Conservation (phyloP, 2,329 filamentous ascomycete species). For the Monilinia fructigena region DNA sequence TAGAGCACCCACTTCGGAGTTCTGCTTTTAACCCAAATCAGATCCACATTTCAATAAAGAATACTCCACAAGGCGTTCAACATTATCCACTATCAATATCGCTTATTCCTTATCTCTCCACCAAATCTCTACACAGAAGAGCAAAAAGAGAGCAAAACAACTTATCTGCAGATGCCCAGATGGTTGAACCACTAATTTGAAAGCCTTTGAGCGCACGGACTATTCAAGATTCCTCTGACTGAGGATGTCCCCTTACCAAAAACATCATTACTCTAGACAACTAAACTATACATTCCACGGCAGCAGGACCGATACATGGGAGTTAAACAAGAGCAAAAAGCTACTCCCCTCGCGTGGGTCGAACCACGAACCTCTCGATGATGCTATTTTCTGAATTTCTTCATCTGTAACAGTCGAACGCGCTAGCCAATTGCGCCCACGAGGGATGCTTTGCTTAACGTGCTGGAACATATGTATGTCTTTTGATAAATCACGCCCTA, state of each 20-base stretch:
- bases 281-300: background rate
- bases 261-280: background rate
- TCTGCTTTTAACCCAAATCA: constrained; percentile 6
- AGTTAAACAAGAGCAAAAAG: background rate
- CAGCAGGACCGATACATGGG: background rate
- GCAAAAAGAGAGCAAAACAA: background rate
- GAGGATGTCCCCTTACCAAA: background rate
- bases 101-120: background rate
- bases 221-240: background rate
- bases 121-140: background rate
- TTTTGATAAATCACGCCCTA: no score
- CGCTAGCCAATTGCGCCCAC: constrained; percentile 25
- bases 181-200: background rate
- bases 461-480: background rate
- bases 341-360: constrained; percentile 17
- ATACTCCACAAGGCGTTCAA: constrained; percentile 10
- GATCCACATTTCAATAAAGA: background rate
- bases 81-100: background rate
- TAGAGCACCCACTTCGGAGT: constrained; percentile 1
- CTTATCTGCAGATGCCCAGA: no score
- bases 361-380: constrained; percentile 23
- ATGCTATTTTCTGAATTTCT: background rate
- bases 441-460: constrained; percentile 2
- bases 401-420: constrained; percentile 20
- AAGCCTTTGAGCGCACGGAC: background rate